phyloP scores from a whole-genome alignment of 495 filamentous ascomycete genomes.

The Polyplosphaeria fusca region DNA sequence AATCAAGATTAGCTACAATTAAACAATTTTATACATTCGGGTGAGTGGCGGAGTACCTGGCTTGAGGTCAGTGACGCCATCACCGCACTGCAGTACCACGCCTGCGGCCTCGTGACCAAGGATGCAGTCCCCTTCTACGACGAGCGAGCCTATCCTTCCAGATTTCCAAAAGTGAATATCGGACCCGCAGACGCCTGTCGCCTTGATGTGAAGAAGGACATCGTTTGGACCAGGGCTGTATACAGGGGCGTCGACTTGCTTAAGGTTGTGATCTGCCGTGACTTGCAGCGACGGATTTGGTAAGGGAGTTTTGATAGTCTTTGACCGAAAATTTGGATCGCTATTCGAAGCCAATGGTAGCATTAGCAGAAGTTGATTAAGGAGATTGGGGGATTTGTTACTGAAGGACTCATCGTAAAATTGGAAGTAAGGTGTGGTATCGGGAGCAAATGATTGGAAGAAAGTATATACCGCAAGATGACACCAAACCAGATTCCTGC shows the following conservation, averaged over 20 bases:
- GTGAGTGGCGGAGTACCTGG: conserved; percentile 34
- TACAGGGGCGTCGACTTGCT: conserved; percentile 51
- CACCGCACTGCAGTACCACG: conserved; percentile 46
- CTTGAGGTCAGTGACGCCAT: conserved; percentile 44
- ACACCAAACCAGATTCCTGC: too few species aligned
- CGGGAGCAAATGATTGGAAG: too few species aligned
- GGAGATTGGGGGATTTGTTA: too few species aligned
- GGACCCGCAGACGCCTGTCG: conserved; percentile 28
- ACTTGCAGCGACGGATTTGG: conserved; percentile 56
- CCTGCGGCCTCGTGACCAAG: conserved; percentile 52
- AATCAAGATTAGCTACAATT: background rate
- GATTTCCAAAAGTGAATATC: conserved; percentile 49
- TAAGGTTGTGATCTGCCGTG: conserved; percentile 53
- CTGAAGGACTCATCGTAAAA: too few species aligned
- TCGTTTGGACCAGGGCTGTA: conserved; percentile 48
- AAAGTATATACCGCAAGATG: too few species aligned
- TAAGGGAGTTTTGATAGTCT: conserved; percentile 27
- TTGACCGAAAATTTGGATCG: background rate
- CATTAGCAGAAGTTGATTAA: too few species aligned
- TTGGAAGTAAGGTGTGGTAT: too few species aligned
- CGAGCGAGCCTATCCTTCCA: conserved; percentile 47
- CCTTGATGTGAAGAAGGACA: conserved; percentile 36
- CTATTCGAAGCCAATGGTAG: conserved; percentile 3
- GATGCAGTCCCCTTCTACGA: conserved; percentile 47
- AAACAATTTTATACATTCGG: background rate